phyloP scores from a whole-genome alignment of 164 flowering plant species.

The Litsea cubeba region DNA sequence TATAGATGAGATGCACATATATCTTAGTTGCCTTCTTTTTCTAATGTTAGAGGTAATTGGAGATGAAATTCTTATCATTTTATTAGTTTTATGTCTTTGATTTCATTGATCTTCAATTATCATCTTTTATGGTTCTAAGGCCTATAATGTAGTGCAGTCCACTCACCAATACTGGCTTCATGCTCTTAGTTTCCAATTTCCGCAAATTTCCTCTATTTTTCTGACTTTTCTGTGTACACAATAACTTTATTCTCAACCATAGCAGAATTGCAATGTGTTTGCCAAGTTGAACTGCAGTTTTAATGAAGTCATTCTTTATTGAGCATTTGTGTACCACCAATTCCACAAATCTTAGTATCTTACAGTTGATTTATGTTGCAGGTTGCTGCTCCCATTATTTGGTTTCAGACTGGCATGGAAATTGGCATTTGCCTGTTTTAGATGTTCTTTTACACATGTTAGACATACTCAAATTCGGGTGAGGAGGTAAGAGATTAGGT shows the following conservation, averaged over 20 bases:
- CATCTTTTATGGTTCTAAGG: too few species aligned
- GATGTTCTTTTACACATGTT: constrained; percentile 25
- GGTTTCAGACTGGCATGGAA: constrained; percentile 51
- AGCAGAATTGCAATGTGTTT: background rate
- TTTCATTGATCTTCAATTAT: background rate
- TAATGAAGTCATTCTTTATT: background rate
- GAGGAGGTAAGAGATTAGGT: constrained; percentile 37
- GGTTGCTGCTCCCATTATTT: constrained; percentile 63
- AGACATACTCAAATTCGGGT: constrained; percentile 33
- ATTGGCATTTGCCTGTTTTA: constrained; percentile 40
- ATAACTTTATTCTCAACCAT: background rate
- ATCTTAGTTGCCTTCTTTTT: background rate
- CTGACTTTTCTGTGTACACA: background rate
- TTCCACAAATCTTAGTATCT: constrained; percentile 7
- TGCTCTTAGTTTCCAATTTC: background rate
- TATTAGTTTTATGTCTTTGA: background rate
- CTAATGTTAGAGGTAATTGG: background rate
- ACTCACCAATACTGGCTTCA: background rate
- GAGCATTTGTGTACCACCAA: background rate
- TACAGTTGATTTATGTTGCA: constrained; percentile 21
- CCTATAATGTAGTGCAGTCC: background rate
- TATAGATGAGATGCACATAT: background rate
- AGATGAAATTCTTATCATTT: background rate
- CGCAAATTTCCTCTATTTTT: background rate
- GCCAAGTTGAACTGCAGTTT: background rate